phyloP scores from a whole-genome alignment of 257 asterid genomes.

The Mentha longifolia region DNA sequence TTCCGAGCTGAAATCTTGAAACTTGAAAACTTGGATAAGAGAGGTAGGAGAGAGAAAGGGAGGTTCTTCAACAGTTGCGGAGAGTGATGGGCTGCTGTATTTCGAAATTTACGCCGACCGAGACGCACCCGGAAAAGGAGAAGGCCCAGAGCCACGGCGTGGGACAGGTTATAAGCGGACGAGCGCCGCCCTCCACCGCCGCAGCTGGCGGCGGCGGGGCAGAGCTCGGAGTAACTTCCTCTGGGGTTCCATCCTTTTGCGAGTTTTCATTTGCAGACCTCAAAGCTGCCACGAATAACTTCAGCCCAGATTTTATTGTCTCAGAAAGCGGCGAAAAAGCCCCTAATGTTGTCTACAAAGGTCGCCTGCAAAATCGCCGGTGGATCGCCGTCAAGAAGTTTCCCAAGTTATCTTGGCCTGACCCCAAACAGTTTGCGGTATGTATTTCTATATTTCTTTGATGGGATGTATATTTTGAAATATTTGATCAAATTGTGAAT shows the following conservation, averaged over 20 bases:
- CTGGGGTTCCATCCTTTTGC: slow-evolving; percentile 50
- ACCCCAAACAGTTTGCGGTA: slow-evolving; percentile 81
- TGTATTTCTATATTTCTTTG: not conserved
- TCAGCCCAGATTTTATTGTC: slow-evolving; percentile 67
- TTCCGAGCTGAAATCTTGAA: slow-evolving; percentile 19
- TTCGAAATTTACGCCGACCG: slow-evolving; percentile 46
- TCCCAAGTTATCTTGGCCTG: slow-evolving; percentile 72
- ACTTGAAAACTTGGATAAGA: slow-evolving; percentile 18
- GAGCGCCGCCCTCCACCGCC: slow-evolving; percentile 29
- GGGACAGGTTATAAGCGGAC: slow-evolving; percentile 20
- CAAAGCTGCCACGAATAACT: slow-evolving; percentile 62
- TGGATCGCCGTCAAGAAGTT: slow-evolving; percentile 74
- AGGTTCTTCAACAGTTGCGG: slow-evolving; percentile 17
- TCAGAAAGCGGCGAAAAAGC: slow-evolving; percentile 77
- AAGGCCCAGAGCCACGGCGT: slow-evolving; percentile 35
- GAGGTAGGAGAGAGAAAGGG: slow-evolving; percentile 9
- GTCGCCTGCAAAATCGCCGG: slow-evolving; percentile 63
- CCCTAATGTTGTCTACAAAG: slow-evolving; percentile 70
- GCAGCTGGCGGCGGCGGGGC: slow-evolving; percentile 28
- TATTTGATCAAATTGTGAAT: not conserved
- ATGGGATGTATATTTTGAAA: not conserved
- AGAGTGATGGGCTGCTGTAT: slow-evolving; percentile 59
- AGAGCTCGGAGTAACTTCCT: slow-evolving; percentile 28
- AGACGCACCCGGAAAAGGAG: slow-evolving; percentile 53
- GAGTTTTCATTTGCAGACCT: slow-evolving; percentile 62